Evolutionary conservation across 1,284 basidiomycete genomes (phyloP).

Genomic region (Testicularia cyperi): DNA sequence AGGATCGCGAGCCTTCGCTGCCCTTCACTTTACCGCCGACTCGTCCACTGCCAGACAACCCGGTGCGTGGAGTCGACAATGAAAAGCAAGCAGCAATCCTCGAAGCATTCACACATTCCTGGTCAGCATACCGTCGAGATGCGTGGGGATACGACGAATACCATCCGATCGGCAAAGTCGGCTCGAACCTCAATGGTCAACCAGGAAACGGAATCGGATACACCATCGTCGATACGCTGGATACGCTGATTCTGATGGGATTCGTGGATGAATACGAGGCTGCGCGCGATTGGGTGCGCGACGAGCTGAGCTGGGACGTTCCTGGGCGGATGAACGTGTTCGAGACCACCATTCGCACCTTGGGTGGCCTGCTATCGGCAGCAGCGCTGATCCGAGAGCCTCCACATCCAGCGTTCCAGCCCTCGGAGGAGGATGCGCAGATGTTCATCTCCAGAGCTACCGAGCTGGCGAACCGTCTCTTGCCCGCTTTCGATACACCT

Average conservation of each 20-base stretch:
- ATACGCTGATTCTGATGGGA: conserved; percentile 84
- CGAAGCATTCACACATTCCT: conserved; percentile 52
- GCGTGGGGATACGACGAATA: conserved; percentile 59
- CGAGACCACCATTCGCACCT: conserved; percentile 81
- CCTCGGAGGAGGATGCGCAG: conserved; percentile 41
- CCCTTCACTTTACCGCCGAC: conserved; percentile 33
- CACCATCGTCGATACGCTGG: conserved; percentile 63
- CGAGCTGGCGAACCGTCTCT: conserved; percentile 78
- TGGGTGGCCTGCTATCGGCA: conserved; percentile 81
- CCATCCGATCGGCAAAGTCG: conserved; percentile 49
- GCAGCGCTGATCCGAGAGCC: conserved; percentile 49
- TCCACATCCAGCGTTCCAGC: conserved; percentile 26
- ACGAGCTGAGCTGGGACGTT: conserved; percentile 73
- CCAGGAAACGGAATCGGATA: conserved; percentile 48
- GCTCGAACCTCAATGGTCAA: conserved; percentile 47
- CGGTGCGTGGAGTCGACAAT: conserved; percentile 32
- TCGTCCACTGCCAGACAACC: conserved; percentile 29
- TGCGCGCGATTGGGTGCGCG: conserved; percentile 76
- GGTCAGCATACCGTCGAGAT: conserved; percentile 52
- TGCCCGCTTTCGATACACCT: conserved; percentile 72
- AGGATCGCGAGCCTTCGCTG: conserved; percentile 13
- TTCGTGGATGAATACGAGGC: conserved; percentile 75
- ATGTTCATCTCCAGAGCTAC: conserved; percentile 61
- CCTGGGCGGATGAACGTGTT: conserved; percentile 85
- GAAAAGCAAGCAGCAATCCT: conserved; percentile 38